Conservation (phyloP, 2,329 filamentous ascomycete species). For the Fusarium beomiforme region DNA sequence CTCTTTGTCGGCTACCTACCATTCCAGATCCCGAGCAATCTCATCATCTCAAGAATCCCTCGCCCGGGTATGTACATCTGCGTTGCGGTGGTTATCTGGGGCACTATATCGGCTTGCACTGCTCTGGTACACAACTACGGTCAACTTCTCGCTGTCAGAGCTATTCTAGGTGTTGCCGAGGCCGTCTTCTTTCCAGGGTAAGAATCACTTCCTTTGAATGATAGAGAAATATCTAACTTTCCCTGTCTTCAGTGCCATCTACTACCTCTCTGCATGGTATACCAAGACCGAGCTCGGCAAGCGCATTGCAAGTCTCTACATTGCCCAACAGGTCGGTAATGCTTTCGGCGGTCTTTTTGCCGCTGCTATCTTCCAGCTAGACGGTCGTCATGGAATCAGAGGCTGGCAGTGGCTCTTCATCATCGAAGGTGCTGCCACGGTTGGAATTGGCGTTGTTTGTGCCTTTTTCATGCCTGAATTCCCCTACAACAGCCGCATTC, state of each 20-base stretch:
- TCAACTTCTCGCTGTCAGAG: constrained; percentile 50
- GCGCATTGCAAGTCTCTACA: constrained; percentile 43
- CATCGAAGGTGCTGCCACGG: not conserved
- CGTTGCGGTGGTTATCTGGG: constrained; percentile 37
- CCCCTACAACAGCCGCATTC: constrained; percentile 49
- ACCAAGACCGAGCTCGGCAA: constrained; percentile 50
- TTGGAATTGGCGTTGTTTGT: not conserved
- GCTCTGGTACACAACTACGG: constrained; percentile 54
- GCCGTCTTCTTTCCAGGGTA: constrained; percentile 62
- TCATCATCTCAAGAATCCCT: constrained; percentile 39
- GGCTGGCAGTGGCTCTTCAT: constrained; percentile 41
- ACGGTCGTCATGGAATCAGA: constrained; percentile 38
- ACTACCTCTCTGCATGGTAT: constrained; percentile 53
- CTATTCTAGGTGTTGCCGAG: constrained; percentile 60
- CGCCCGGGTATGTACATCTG: constrained; percentile 37
- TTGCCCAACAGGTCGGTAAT: constrained; percentile 41
- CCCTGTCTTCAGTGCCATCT: constrained; percentile 45
- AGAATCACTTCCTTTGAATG: not conserved
- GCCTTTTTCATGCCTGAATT: not conserved
- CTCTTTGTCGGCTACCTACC: constrained; percentile 50
- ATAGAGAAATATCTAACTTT: not conserved
- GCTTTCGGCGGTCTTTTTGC: constrained; percentile 51
- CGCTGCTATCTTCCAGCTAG: constrained; percentile 46
- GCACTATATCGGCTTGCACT: constrained; percentile 46
- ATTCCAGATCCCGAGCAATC: constrained; percentile 51